phyloP scores from a whole-genome alignment of 345 rosid species.

The Citrus unshiu region DNA sequence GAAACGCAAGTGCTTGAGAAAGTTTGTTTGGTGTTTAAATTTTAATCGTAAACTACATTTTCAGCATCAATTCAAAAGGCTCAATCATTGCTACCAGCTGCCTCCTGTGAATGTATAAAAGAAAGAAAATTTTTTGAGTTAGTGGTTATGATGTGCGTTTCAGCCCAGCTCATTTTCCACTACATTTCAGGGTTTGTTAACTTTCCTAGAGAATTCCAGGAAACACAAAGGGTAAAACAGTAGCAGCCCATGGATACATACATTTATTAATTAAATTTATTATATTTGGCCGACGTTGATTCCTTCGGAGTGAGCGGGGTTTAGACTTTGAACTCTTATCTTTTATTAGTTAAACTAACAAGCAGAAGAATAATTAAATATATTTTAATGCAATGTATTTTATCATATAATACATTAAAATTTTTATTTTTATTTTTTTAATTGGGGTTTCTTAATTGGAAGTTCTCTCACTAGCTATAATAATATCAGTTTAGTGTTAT shows the following conservation, averaged over 20 bases:
- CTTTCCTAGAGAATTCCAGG: not conserved
- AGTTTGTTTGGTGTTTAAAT: not conserved
- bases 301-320: no score
- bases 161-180: not conserved
- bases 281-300: not conserved
- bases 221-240: not conserved
- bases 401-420: no score
- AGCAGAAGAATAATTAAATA: no score
- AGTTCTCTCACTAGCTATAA: no score
- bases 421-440: no score
- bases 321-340: no score
- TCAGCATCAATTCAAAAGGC: not conserved
- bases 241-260: not conserved
- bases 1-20: conserved; percentile 13
- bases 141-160: not conserved
- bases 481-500: no score
- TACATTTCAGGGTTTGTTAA: not conserved
- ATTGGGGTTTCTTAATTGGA: no score
- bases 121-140: not conserved
- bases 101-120: not conserved
- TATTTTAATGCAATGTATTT: no score
- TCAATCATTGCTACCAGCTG: conserved; percentile 3
- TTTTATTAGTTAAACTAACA: no score
- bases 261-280: no score
- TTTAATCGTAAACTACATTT: not conserved